Evolutionary conservation across 1,284 basidiomycete genomes (phyloP).

Genomic region (Takashimella koratensis): DNA sequence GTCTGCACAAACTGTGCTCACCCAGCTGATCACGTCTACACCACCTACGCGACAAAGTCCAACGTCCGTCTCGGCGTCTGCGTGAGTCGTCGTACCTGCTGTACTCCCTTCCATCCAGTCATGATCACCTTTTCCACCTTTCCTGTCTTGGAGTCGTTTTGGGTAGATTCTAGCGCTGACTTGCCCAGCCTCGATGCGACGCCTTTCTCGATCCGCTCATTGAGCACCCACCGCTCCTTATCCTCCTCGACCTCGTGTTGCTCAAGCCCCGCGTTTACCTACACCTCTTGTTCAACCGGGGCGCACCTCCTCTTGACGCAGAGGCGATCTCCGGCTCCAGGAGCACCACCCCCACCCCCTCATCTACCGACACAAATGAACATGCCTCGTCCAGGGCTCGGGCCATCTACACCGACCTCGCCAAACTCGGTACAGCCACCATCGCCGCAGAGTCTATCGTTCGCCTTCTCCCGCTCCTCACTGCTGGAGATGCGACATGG

Average conservation of each 20-base stretch:
- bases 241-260: slow-evolving; percentile 79
- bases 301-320: slow-evolving; percentile 55
- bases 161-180: too few species aligned
- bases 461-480: slow-evolving; percentile 6
- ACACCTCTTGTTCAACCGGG: slow-evolving; percentile 85
- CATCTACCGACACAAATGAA: not conserved
- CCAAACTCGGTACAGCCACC: slow-evolving; percentile 16
- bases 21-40: slow-evolving; percentile 68
- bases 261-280: slow-evolving; percentile 82
- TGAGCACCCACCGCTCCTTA: slow-evolving; percentile 72
- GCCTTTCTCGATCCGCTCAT: slow-evolving; percentile 83
- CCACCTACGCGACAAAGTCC: slow-evolving; percentile 74
- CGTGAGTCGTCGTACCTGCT: slow-evolving; percentile 47
- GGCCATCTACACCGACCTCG: slow-evolving; percentile 6
- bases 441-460: slow-evolving; percentile 28
- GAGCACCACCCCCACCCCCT: not conserved
- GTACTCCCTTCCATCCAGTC: not conserved
- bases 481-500: not conserved
- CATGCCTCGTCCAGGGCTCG: not conserved
- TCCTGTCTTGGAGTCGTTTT: not conserved
- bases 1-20: slow-evolving; percentile 75
- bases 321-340: not conserved
- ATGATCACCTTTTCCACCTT: slow-evolving; percentile 5
- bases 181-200: slow-evolving; percentile 58
- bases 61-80: slow-evolving; percentile 80